A percentile compares a stretch with the other conserved stretches of the same genome.
Conservation (phyloP, 2,329 filamentous ascomycete species). For the Fusarium bulbicola region DNA sequence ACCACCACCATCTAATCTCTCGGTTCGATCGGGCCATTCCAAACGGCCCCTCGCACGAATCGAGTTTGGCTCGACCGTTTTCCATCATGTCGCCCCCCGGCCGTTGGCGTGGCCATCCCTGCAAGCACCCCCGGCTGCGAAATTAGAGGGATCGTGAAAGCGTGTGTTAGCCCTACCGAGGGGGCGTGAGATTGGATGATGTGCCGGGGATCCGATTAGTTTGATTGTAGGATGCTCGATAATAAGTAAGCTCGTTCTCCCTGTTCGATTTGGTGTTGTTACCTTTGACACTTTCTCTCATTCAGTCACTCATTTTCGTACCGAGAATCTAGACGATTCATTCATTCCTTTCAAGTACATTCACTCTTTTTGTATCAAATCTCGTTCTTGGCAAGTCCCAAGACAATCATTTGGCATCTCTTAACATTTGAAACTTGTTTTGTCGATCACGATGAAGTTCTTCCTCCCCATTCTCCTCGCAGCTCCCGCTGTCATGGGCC, state of each 20-base stretch:
- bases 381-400: constrained; percentile 32
- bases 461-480: constrained; percentile 36
- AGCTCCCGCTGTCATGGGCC: constrained; percentile 41
- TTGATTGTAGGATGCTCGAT: background rate
- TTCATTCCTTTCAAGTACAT: constrained; percentile 16
- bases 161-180: constrained; percentile 42
- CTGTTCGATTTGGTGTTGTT: background rate
- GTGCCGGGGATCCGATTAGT: constrained; percentile 11
- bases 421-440: constrained; percentile 13
- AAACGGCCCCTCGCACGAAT: constrained; percentile 8
- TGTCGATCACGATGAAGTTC: constrained; percentile 40
- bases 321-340: constrained; percentile 6
- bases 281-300: constrained; percentile 5
- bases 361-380: constrained; percentile 4
- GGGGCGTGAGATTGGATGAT: constrained; percentile 28
- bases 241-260: background rate
- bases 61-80: constrained; percentile 19
- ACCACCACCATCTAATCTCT: background rate
- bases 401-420: background rate
- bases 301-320: constrained; percentile 29
- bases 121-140: constrained; percentile 17
- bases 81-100: constrained; percentile 14
- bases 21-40: constrained; percentile 31
- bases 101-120: constrained; percentile 1
- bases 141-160: constrained; percentile 38